Conservation (phyloP, 2,329 filamentous ascomycete species). For the Raffaelea albimanens region DNA sequence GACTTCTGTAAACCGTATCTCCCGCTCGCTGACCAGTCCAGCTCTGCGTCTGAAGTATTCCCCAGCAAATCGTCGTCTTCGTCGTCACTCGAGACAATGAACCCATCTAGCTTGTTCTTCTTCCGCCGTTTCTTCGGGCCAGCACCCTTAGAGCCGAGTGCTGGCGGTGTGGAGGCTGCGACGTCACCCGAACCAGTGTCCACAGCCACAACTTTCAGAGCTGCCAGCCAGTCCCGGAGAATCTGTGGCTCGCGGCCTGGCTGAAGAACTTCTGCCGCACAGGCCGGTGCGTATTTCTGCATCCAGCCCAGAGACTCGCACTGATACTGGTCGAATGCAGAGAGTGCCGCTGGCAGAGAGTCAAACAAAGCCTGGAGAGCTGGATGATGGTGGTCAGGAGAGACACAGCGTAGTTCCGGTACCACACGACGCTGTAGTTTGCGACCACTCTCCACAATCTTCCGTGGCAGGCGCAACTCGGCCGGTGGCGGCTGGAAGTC, state of each 20-base stretch:
- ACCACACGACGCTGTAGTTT: conserved; percentile 41
- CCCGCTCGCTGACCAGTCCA: conserved; percentile 30
- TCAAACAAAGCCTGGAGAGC: conserved; percentile 35
- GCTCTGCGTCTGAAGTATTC: conserved; percentile 55
- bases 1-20: conserved; percentile 32
- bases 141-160: conserved; percentile 9
- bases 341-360: conserved; percentile 51
- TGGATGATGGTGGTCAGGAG: too few species aligned
- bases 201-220: conserved; percentile 67
- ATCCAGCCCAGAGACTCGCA: conserved; percentile 69
- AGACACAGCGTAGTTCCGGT: conserved; percentile 33
- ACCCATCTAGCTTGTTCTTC: conserved; percentile 67
- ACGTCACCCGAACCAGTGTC: conserved; percentile 44
- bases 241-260: conserved; percentile 57
- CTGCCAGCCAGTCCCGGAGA: conserved; percentile 72
- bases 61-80: conserved; percentile 61
- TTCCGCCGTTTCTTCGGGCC: conserved; percentile 33
- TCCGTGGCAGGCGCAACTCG: conserved; percentile 43
- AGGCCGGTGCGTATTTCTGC: conserved; percentile 73
- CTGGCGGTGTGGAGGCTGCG: conserved; percentile 13
- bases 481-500: conserved; percentile 34
- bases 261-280: conserved; percentile 66
- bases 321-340: conserved; percentile 69
- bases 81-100: conserved; percentile 71
- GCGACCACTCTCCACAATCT: conserved; percentile 48